Percentiles rank a stretch among this genome's conserved stretches.
Conservation (phyloP, 1,139 yeast species). For the Zygoascus sp. region DNA sequence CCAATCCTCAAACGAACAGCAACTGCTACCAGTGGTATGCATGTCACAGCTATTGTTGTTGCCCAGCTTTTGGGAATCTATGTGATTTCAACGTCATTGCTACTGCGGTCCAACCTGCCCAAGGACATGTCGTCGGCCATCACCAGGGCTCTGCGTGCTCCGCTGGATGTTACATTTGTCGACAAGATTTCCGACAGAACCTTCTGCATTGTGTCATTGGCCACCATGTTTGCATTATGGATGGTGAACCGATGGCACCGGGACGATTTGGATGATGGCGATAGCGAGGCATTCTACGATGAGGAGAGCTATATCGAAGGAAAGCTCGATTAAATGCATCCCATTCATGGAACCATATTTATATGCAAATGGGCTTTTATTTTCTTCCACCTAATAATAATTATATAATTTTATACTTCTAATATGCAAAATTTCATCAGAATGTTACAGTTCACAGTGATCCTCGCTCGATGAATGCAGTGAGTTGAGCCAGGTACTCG, state of each 20-base stretch:
- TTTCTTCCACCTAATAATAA: no score
- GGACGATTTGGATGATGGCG: constrained; percentile 14
- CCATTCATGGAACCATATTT: no score
- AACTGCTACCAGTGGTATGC: constrained; percentile 8
- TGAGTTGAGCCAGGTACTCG: constrained; percentile 1
- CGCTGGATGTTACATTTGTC: constrained; percentile 54
- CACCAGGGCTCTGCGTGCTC: constrained; percentile 46
- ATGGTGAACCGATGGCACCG: constrained; percentile 22
- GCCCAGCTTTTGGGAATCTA: constrained; percentile 75
- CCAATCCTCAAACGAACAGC: constrained; percentile 23
- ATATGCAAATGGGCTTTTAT: no score
- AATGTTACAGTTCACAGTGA: neutral
- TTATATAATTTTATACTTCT: neutral
- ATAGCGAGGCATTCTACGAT: constrained; percentile 21
- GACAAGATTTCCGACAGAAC: constrained; percentile 80
- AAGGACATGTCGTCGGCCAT: constrained; percentile 51
- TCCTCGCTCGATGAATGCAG: neutral
- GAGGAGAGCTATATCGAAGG: constrained; percentile 29
- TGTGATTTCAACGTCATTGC: constrained; percentile 71
- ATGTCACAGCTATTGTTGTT: constrained; percentile 44
- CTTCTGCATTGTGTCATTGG: constrained; percentile 53
- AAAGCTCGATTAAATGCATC: constrained; percentile 4
- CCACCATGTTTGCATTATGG: constrained; percentile 45
- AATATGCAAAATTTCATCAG: neutral
- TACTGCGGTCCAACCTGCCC: constrained; percentile 73